Conservation (phyloP, 2,329 filamentous ascomycete species). For the Basipetospora chlamydospora region DNA sequence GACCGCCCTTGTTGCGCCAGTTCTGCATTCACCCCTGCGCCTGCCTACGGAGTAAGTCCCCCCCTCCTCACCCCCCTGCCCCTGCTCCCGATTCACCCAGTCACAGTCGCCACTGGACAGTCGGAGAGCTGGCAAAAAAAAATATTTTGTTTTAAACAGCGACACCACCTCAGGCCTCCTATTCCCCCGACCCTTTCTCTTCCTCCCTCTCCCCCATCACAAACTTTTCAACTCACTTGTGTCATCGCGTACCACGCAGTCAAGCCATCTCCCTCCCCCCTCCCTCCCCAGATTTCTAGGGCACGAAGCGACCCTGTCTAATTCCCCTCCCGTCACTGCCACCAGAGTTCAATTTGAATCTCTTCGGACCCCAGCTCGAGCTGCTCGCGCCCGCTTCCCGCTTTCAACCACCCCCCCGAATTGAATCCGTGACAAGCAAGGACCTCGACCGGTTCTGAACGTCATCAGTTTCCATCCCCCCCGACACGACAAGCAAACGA, state of each 20-base stretch:
- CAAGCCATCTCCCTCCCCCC: slow-evolving; percentile 20
- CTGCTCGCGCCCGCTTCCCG: slow-evolving; percentile 11
- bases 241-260: slow-evolving; percentile 17
- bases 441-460: slow-evolving; percentile 19
- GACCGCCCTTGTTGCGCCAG: too few species aligned
- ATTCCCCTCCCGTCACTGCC: slow-evolving; percentile 32
- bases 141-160: slow-evolving; percentile 5
- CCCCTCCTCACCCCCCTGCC: not conserved
- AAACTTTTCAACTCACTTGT: slow-evolving; percentile 8
- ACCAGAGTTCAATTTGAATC: slow-evolving; percentile 43
- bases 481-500: slow-evolving; percentile 20
- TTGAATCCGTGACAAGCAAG: not conserved
- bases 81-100: slow-evolving; percentile 2
- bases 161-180: slow-evolving; percentile 4
- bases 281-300: slow-evolving; percentile 47
- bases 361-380: slow-evolving; percentile 1
- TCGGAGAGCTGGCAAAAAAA: slow-evolving; percentile 1
- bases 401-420: slow-evolving; percentile 21
- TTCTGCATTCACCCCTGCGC: not conserved
- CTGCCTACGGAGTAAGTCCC: not conserved
- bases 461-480: slow-evolving; percentile 18
- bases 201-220: slow-evolving; percentile 3
- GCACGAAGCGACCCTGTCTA: slow-evolving; percentile 85
- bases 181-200: slow-evolving; percentile 4
- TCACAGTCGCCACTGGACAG: slow-evolving; percentile 5